phyloP scores from a whole-genome alignment of 2,329 filamentous ascomycete species.

The Beauveria australis region DNA sequence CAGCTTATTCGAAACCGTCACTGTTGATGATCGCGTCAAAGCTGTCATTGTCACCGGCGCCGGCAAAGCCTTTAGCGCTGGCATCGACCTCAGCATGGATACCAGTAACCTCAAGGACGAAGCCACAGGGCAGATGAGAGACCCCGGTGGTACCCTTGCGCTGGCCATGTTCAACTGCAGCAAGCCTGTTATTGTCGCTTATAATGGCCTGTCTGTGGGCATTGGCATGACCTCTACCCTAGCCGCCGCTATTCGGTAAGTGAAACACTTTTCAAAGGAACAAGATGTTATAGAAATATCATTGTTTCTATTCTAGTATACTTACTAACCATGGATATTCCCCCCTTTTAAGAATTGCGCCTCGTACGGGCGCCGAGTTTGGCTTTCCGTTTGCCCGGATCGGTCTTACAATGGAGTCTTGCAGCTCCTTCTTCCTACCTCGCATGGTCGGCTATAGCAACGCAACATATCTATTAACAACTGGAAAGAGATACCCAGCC shows the following conservation, averaged over 20 bases:
- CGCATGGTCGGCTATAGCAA: constrained; percentile 13
- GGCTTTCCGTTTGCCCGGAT: constrained; percentile 14
- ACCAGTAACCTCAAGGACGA: neutral
- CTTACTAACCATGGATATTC: too few species aligned
- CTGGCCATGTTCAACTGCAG: constrained; percentile 13
- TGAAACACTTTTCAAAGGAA: neutral
- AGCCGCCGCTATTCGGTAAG: constrained; percentile 11
- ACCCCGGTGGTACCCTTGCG: constrained; percentile 28
- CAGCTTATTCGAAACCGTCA: constrained; percentile 44
- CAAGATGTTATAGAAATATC: too few species aligned
- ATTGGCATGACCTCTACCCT: constrained; percentile 15
- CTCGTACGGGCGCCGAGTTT: constrained; percentile 8
- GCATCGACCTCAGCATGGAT: constrained; percentile 42
- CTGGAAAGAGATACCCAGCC: constrained; percentile 10
- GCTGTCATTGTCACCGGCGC: constrained; percentile 52
- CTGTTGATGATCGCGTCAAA: constrained; percentile 45
- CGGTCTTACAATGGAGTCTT: constrained; percentile 14
- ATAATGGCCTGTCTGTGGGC: constrained; percentile 14
- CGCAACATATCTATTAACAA: constrained; percentile 12
- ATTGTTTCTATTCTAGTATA: too few species aligned
- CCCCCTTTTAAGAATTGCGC: neutral
- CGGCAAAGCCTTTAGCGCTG: constrained; percentile 56
- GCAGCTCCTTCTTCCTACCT: constrained; percentile 14
- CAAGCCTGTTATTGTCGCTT: constrained; percentile 15
- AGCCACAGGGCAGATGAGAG: neutral